Percentiles rank a stretch among this genome's conserved stretches.
phyloP scores from a whole-genome alignment of 192 early-diverging fungal genomes.

The Umbelopsis vinacea region DNA sequence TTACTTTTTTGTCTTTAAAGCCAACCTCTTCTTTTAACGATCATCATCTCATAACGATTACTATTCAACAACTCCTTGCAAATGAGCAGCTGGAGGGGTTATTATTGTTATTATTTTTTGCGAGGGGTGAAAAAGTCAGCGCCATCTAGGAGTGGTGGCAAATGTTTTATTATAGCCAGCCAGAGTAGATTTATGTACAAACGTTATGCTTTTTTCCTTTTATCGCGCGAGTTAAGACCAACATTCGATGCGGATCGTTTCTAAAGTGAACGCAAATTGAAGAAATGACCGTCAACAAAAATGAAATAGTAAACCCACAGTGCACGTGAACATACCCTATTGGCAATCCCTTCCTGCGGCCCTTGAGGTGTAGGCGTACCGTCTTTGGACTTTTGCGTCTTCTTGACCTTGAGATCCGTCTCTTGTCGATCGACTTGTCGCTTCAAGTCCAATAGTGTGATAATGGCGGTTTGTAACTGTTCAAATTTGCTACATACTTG shows the following conservation, averaged over 20 bases:
- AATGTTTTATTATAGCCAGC: slow-evolving; percentile 1
- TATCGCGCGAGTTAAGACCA: slow-evolving; percentile 21
- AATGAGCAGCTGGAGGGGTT: too few relatives aligned
- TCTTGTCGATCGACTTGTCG: slow-evolving; percentile 66
- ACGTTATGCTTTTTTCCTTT: slow-evolving; percentile 14
- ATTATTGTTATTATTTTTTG: too few relatives aligned
- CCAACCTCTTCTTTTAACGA: too few relatives aligned
- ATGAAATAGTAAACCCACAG: neutral
- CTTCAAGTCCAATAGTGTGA: slow-evolving; percentile 82
- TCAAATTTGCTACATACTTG: slow-evolving; percentile 82
- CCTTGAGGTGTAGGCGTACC: neutral
- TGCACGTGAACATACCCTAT: slow-evolving; percentile 15
- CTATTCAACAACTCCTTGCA: too few relatives aligned
- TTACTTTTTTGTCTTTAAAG: neutral
- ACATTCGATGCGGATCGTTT: slow-evolving; percentile 21
- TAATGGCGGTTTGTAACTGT: slow-evolving; percentile 72
- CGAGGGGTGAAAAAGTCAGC: neutral
- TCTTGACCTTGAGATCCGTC: slow-evolving; percentile 24
- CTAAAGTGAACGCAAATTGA: slow-evolving; percentile 10
- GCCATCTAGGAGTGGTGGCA: neutral
- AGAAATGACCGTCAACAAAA: slow-evolving; percentile 16
- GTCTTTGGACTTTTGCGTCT: slow-evolving; percentile 23
- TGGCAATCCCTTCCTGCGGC: neutral
- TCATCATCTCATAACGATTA: too few relatives aligned
- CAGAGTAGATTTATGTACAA: neutral